Evolutionary conservation across 2,329 filamentous ascomycete species (phyloP).

Genomic region (Cladophialophora carrionii): DNA sequence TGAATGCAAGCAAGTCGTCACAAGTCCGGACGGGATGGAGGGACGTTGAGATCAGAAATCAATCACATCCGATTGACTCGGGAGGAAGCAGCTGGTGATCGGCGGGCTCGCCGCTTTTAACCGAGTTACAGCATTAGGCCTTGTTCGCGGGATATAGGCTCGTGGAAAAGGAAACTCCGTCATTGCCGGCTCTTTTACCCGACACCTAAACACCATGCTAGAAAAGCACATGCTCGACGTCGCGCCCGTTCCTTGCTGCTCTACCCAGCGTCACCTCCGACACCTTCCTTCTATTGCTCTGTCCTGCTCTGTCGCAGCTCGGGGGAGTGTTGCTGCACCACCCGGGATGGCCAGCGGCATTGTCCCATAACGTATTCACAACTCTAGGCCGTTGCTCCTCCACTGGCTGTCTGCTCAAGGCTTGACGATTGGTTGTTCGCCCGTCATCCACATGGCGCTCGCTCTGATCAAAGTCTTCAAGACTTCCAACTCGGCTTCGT

Average conservation of each 20-base stretch:
- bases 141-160: background rate
- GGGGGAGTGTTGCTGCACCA: background rate
- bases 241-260: background rate
- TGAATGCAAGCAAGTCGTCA: background rate
- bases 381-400: background rate
- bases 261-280: background rate
- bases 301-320: background rate
- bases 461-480: constrained; percentile 46
- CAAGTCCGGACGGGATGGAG: constrained; percentile 2
- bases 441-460: constrained; percentile 33
- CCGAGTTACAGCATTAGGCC: background rate
- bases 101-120: constrained; percentile 2
- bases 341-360: background rate
- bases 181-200: constrained; percentile 1
- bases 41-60: constrained; percentile 15
- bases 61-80: background rate
- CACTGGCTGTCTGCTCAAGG: constrained; percentile 4
- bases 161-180: background rate
- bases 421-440: constrained; percentile 22
- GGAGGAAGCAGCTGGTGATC: background rate
- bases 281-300: background rate
- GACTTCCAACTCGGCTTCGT: constrained; percentile 67
- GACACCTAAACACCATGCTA: constrained; percentile 1
- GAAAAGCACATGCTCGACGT: background rate
- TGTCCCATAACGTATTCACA: background rate